Conservation (phyloP, 768 basidiomycete species). For the Rhodocollybia butyracea region DNA sequence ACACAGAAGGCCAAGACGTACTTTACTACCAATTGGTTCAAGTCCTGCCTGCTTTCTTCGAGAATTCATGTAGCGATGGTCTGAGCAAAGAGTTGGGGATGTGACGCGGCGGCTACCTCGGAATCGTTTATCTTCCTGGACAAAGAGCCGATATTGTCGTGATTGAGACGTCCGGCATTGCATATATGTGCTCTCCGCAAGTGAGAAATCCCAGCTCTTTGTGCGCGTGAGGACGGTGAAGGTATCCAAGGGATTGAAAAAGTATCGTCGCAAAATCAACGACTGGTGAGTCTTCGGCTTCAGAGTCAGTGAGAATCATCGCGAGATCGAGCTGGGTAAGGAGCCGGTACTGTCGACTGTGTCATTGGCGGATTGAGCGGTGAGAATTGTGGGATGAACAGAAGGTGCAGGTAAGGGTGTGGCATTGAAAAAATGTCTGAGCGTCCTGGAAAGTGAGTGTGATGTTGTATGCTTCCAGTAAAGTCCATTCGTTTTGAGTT, state of each 20-base stretch:
- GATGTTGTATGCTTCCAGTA: conserved; percentile 22
- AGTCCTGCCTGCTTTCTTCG: background rate
- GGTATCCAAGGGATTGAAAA: conserved; percentile 22
- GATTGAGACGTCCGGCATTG: conserved; percentile 28
- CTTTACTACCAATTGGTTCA: background rate
- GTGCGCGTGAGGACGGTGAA: conserved; percentile 10
- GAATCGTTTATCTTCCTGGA: conserved; percentile 24
- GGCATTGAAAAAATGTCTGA: conserved; percentile 23
- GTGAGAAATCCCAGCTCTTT: conserved; percentile 22
- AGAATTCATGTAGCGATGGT: conserved; percentile 22
- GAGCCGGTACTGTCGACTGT: conserved; percentile 6
- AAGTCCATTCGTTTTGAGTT: conserved; percentile 4
- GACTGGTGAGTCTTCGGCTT: conserved; percentile 33
- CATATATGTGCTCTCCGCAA: conserved; percentile 23
- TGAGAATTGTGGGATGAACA: conserved; percentile 7
- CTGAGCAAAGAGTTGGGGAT: conserved; percentile 20
- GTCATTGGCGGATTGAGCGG: background rate
- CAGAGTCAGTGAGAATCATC: conserved; percentile 12
- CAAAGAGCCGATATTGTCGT: conserved; percentile 17
- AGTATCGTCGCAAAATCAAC: conserved; percentile 29
- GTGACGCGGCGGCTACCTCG: background rate
- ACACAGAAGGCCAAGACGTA: background rate
- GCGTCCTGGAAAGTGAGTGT: conserved; percentile 16
- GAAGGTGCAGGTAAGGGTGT: conserved; percentile 16
- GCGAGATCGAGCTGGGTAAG: conserved; percentile 19